Base-by-base conservation (phyloP, 495 filamentous ascomycete species). In the Emericellopsis terricola region DNA sequence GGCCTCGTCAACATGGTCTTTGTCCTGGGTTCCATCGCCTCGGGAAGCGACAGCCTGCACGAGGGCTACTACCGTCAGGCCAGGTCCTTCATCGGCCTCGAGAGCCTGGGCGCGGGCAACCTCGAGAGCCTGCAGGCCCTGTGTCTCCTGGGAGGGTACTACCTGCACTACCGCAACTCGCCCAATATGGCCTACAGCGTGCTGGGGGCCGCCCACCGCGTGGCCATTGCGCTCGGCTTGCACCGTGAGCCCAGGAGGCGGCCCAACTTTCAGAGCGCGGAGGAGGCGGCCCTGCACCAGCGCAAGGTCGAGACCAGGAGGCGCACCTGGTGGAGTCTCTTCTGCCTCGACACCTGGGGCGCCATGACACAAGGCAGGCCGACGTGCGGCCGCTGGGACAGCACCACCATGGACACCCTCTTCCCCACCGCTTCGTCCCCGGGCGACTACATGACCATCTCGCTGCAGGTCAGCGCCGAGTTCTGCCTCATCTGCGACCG, bases 161-260 rank as follows among this genome's bases (percentile, higher is more conserved):
- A 46, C 20, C 15, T 48, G 8, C 46, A 48, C 16, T 48, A 48
- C 19, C 40, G 46, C 14, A 46, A 48, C 28, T 42, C 42, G 14
- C 42, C 46, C 11, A 48, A 48, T 19, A 48, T 46, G 43, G 46
- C 46, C 3, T 54, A 48, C 21, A 40, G 49, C 15, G 27, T 52
- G 2, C 38, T 54, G 4, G 46, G 46, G 9, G 42, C 38, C 16
- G 43, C 46, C 13, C 43, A 45, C 13, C 42, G 46, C 2, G 38
- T 48, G 15, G 46, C 46, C 6, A 45, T 49, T 24, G 49, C 46
- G 13, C 30, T 48, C 20, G 46, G 46, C 1, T 18, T 48, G 8
- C 46, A 48, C 29, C 40, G 46, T 19, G 43, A 48, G 21, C 41
- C 46, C 8, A 29, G 40, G 15, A 30, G 31, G 28, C 43, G 39